phyloP scores from a whole-genome alignment of 2,329 filamentous ascomycete species.

The Fusarium paranaense region DNA sequence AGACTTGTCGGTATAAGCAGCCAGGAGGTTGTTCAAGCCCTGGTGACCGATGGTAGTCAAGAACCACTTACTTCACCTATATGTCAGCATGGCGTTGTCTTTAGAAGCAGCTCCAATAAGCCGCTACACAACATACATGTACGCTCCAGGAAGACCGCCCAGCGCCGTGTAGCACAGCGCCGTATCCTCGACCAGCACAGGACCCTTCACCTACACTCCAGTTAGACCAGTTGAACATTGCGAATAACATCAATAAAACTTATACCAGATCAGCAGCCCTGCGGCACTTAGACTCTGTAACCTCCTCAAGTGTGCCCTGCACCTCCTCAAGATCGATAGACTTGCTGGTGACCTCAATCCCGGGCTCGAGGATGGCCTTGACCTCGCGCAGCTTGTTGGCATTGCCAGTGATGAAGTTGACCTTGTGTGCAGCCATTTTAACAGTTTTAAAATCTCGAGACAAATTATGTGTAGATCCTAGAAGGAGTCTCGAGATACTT shows the following conservation, averaged over 20 bases:
- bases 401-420: slow-evolving; percentile 98
- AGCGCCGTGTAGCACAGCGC: slow-evolving; percentile 93
- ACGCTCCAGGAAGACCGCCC: slow-evolving; percentile 91
- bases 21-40: slow-evolving; percentile 90
- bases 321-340: slow-evolving; percentile 87
- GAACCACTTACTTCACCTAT: slow-evolving; percentile 88
- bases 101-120: neutral
- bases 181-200: slow-evolving; percentile 96
- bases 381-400: slow-evolving; percentile 94
- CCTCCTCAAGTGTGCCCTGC: slow-evolving; percentile 92
- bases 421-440: slow-evolving; percentile 54
- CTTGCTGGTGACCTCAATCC: slow-evolving; percentile 79
- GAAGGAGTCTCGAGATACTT: neutral
- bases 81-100: slow-evolving; percentile 4
- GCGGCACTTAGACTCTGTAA: slow-evolving; percentile 87
- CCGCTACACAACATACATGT: slow-evolving; percentile 76
- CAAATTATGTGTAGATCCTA: neutral
- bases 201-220: slow-evolving; percentile 75
- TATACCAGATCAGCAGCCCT: slow-evolving; percentile 82
- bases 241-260: neutral
- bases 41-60: slow-evolving; percentile 83
- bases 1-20: slow-evolving; percentile 89
- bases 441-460: neutral
- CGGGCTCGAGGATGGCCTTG: slow-evolving; percentile 82
- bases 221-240: slow-evolving; percentile 2